Base-by-base conservation (phyloP, 192 early-diverging fungal genomes). In the Coemansia aciculifera region DNA sequence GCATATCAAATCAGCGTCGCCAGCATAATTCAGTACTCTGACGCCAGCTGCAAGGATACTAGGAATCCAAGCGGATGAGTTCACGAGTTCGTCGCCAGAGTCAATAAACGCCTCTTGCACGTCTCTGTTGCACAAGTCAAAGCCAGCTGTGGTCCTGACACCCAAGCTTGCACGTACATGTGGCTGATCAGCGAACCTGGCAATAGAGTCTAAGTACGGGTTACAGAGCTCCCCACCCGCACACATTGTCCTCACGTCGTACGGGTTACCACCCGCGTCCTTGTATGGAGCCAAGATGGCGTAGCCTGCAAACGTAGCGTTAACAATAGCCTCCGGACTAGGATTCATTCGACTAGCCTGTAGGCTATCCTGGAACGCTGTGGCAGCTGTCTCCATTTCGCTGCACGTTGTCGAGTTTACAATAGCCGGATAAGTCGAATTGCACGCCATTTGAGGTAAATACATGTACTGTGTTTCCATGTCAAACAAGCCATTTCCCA, bases 401-500 rank as follows among this genome's bases (percentile, higher is more conserved):
- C 85, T 77, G 68, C 93, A 93, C 29, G 77, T 83, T 3, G 69
- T 63, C 64, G 93, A 78, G 29, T 84, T 76, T 11, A 95, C 74
- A 29, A 96, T 80, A 37, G 95, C 87, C 31, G 86, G 83, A 80
- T 94, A 89, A 38, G 85, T 82, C 17, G 84, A 86, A 44, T 89
- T 75, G 79, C 88, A 92, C 2, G 86, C 88, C 84, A 89, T 89
- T 31, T 84, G 88, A 0, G 90, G 79, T 62, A 91, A 93, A 64
- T 92, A 87, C 72, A 88, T 86, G 73, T 87, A 93, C 81, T 98
- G 94, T 4, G 86, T 77, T 43, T 86, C 77, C 34, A 92, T 89
- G 60, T 98, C 89, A 3, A 92, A 90, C 36, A 92, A 66, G 15
- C 97, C 95, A 77, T 98, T 97, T 19, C 97, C 95, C 60, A 98